These are phyloP conservation scores for Ilyonectria destructans DNA, from an alignment of 2,329 filamentous ascomycete species.

Conservation along the genomic window DNA sequence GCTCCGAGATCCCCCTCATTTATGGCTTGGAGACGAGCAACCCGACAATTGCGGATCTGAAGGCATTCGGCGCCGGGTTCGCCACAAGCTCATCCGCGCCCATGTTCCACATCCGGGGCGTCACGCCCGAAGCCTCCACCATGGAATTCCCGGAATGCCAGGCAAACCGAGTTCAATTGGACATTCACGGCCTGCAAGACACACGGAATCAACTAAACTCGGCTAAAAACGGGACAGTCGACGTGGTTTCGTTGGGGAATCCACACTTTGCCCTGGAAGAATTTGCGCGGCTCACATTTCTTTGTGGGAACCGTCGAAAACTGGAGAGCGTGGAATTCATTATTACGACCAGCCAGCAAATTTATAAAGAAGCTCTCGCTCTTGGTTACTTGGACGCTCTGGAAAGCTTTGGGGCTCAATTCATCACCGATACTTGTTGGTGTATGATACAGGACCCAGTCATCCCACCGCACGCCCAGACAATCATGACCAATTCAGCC, in stretches of 20 bases:
- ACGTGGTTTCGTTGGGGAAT: constrained; percentile 61
- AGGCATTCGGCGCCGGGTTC: constrained; percentile 41
- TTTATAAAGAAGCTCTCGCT: constrained; percentile 13
- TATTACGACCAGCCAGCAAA: constrained; percentile 39
- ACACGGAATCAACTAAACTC: constrained; percentile 37
- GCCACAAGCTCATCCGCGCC: constrained; percentile 42
- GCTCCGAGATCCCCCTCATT: constrained; percentile 35
- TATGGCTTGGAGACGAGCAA: constrained; percentile 28
- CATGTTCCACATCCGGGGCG: constrained; percentile 42
- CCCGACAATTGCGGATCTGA: constrained; percentile 39
- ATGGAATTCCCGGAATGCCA: background rate
- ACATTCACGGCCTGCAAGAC: background rate
- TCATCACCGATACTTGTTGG: constrained; percentile 65
- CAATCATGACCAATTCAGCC: constrained; percentile 62
- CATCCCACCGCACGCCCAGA: constrained; percentile 47
- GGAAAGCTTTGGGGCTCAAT: constrained; percentile 55
- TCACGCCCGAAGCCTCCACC: constrained; percentile 38
- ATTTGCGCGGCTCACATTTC: constrained; percentile 50
- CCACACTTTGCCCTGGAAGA: constrained; percentile 62
- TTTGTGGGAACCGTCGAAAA: constrained; percentile 51
- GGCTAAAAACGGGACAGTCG: constrained; percentile 43
- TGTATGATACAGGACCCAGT: constrained; percentile 62
- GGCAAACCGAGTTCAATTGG: background rate
- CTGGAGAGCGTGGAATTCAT: constrained; percentile 30
- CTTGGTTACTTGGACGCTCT: constrained; percentile 51